phyloP scores from a whole-genome alignment of 1,284 basidiomycete genomes.

The Phlebopus sp. region DNA sequence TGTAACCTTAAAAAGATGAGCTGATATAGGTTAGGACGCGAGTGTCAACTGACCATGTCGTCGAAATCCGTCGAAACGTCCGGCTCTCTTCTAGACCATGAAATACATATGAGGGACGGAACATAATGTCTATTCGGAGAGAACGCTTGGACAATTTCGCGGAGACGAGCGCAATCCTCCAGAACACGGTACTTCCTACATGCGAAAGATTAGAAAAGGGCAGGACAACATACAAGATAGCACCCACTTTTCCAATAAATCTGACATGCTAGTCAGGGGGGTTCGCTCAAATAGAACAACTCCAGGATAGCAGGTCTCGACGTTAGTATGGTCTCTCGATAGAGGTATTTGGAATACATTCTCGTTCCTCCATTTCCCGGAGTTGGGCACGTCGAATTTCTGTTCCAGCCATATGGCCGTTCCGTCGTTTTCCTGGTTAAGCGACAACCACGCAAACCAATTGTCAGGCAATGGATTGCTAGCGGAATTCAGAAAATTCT shows the following conservation, averaged over 20 bases:
- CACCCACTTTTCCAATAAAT: conserved; percentile 63
- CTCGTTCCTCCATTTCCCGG: conserved; percentile 59
- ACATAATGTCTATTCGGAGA: conserved; percentile 53
- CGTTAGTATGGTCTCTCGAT: conserved; percentile 9
- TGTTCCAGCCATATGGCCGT: conserved; percentile 75
- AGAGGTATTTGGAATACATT: conserved; percentile 55
- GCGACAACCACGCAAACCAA: conserved; percentile 67
- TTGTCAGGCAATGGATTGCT: conserved; percentile 26
- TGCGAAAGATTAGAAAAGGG: conserved; percentile 3
- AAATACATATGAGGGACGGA: conserved; percentile 57
- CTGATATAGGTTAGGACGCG: background rate
- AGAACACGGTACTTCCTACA: conserved; percentile 65
- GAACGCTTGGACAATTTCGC: conserved; percentile 56
- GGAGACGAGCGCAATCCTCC: conserved; percentile 67
- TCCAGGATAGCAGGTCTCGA: conserved; percentile 45
- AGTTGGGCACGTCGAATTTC: conserved; percentile 65
- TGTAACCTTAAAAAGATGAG: conserved; percentile 37
- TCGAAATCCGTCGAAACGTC: conserved; percentile 42
- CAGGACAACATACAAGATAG: conserved; percentile 2
- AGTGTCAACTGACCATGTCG: conserved; percentile 43
- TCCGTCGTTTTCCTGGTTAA: conserved; percentile 65
- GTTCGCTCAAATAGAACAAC: conserved; percentile 70
- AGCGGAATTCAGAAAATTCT: conserved; percentile 37
- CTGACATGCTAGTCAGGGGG: conserved; percentile 54
- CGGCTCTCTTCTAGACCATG: conserved; percentile 50